Evolutionary conservation across 768 basidiomycete genomes (phyloP).

Genomic region (Suillus luteus): DNA sequence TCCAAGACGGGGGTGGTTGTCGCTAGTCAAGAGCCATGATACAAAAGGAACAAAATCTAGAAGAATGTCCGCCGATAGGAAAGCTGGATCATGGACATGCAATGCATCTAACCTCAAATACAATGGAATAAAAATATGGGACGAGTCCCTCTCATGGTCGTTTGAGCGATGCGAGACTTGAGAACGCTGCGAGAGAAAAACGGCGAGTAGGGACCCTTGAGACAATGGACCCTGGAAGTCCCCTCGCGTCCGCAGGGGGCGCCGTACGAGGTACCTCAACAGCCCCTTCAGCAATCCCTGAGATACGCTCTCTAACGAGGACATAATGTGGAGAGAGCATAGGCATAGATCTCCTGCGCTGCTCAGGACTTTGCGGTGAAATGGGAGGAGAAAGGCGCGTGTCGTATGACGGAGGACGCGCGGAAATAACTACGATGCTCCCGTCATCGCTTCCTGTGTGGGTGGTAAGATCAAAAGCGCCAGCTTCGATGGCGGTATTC

Average conservation of each 20-base stretch:
- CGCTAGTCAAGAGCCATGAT: not conserved
- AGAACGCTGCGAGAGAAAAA: constrained; percentile 34
- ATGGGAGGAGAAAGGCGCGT: constrained; percentile 9
- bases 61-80: not conserved
- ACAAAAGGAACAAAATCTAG: not conserved
- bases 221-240: constrained; percentile 15
- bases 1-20: not conserved
- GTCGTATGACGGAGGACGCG: constrained; percentile 32
- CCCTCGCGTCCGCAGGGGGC: constrained; percentile 18
- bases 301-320: constrained; percentile 16
- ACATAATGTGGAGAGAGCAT: constrained; percentile 30
- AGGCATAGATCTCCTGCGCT: constrained; percentile 17
- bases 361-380: constrained; percentile 12
- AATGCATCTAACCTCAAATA: not conserved
- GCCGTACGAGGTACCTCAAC: constrained; percentile 14
- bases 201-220: constrained; percentile 25
- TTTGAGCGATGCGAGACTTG: constrained; percentile 13
- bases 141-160: not conserved
- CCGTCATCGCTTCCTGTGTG: constrained; percentile 32
- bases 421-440: constrained; percentile 33
- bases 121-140: not conserved
- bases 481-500: constrained; percentile 24
- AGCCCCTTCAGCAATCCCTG: constrained; percentile 14
- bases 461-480: constrained; percentile 22
- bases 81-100: not conserved